Evolutionary conservation across 129 eudicot species (phyloP), one percentile per base, ranked within the genome.

Genomic region (Flaveria trinervia): DNA sequence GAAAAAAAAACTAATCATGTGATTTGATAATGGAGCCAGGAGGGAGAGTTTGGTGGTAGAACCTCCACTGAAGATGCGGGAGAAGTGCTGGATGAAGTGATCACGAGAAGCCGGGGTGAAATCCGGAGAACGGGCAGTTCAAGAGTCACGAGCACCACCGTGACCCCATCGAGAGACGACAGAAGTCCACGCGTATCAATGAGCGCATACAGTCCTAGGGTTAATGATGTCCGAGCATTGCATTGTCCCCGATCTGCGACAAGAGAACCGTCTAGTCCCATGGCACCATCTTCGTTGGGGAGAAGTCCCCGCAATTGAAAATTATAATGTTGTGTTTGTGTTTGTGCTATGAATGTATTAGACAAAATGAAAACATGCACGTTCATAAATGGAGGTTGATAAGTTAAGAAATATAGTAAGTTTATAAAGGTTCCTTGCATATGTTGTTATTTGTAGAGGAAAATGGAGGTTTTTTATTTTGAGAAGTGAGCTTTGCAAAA

Each of bases 31-130:
- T 17, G 20, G 20, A 39, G 77, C 73, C 73, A 88, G 94, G 97
- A 94, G 78, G 87, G 83, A 48, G 96, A 90, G 62, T 54, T 85
- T 65, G 96, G 88, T 16, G 85, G 75, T 39, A 78, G 96, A 67
- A 68, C 81, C 70, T 73, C 95, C 20, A 62, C 49, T 36, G 76
- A 74, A 3, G 91, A 88, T 43, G 86, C 72, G 3, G 93, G 84
- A 74, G 98, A 91, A 86, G 79, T 91, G 28, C 62, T 94, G 22
- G 98, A 94, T 66, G 97, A 87, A 71, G 82, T 91, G 2, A 82
- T 91, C 0, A 94, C 97, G 4, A 84, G 98, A 86, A 94, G 98
- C 82, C 75, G 98, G 4, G 98, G 98, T 61, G 97, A 94, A 86
- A 77, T 94, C 5, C 83, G 89, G 83, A 92, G 82, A 28, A 83